Percentiles rank a stretch among this genome's conserved stretches.
Conservation (phyloP, 140 eudicot species). For the Flaveria floridana region DNA sequence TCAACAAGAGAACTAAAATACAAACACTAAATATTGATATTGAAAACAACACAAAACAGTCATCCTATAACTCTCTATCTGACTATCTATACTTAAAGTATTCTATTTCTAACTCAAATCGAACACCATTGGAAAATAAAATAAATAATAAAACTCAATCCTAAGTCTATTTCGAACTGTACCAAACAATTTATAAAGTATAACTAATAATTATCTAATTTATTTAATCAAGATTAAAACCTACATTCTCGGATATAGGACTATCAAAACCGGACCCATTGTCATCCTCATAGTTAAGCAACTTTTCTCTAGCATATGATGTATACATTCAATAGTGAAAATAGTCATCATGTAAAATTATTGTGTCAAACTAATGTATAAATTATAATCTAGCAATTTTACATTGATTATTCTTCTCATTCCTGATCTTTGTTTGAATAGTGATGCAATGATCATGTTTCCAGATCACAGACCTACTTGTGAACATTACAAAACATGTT, state of each 20-base stretch:
- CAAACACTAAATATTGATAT: no score
- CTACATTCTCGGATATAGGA: neutral
- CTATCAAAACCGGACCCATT: neutral
- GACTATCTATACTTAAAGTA: no score
- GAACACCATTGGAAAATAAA: no score
- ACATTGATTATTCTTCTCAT: neutral
- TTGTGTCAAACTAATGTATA: neutral
- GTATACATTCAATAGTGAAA: neutral
- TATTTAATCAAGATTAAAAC: no score
- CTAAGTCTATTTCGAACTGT: no score
- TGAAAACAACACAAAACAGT: no score
- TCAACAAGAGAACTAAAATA: no score
- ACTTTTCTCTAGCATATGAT: neutral
- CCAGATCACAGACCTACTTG: conserved; percentile 62
- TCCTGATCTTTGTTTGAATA: neutral
- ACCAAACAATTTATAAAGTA: no score
- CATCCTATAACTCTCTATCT: no score
- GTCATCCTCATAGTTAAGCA: neutral
- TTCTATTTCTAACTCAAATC: no score
- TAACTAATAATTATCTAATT: no score
- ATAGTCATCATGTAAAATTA: neutral
- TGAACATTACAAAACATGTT: conserved; percentile 56
- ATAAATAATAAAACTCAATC: no score
- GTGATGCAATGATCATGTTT: conserved; percentile 14
- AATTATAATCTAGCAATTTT: neutral